These are phyloP conservation scores for Ceratocystis eucalypticola DNA, from an alignment of 2,329 filamentous ascomycete genomes.

Conservation along the genomic window DNA sequence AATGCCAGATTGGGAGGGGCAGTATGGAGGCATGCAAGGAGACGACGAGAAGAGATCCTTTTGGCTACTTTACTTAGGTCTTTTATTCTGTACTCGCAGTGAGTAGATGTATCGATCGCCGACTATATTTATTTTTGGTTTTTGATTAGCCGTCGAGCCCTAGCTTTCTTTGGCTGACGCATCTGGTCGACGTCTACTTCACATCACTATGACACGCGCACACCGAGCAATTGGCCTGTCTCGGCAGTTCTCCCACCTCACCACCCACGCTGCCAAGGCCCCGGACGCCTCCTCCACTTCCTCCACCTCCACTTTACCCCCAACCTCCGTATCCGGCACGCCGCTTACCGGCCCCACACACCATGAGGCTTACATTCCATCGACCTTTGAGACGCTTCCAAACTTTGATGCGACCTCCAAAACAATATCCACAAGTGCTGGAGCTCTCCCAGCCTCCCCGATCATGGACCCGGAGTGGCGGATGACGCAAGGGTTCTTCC, in stretches of 20 bases:
- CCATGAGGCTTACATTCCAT: conserved; percentile 1
- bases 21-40: background rate
- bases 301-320: background rate
- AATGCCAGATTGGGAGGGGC: background rate
- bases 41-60: background rate
- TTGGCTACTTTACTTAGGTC: no score
- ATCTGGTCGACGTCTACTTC: background rate
- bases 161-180: no score
- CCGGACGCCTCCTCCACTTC: background rate
- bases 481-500: conserved; percentile 32
- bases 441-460: conserved; percentile 40
- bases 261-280: background rate
- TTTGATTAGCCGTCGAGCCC: no score
- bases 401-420: conserved; percentile 30
- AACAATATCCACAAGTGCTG: conserved; percentile 33
- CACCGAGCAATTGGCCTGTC: background rate
- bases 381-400: conserved; percentile 12
- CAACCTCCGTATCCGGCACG: background rate
- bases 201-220: background rate
- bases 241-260: background rate
- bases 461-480: conserved; percentile 40
- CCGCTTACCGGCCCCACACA: background rate
- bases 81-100: no score
- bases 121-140: no score
- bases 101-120: no score